Evolutionary conservation across 192 early-diverging fungal genomes (phyloP).

Genomic region (Dissophora ornata): DNA sequence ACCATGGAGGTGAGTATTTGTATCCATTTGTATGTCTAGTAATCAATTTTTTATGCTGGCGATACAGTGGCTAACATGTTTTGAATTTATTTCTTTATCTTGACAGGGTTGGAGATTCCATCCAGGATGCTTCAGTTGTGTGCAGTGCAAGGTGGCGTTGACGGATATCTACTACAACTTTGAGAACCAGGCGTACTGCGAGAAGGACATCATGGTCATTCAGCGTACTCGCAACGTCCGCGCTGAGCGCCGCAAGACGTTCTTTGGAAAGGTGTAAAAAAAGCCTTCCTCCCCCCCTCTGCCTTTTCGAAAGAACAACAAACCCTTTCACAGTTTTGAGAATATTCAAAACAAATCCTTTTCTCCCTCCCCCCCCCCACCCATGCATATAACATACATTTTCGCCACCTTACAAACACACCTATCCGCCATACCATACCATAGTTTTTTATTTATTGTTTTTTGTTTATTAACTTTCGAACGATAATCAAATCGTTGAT

Average conservation of each 20-base stretch:
- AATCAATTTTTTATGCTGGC: neutral
- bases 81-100: neutral
- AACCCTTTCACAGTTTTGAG: no score
- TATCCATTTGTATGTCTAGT: neutral
- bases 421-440: no score
- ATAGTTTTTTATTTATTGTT: no score
- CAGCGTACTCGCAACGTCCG: constrained; percentile 68
- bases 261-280: constrained; percentile 62
- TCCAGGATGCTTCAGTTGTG: constrained; percentile 86
- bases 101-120: constrained; percentile 79
- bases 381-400: neutral
- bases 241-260: constrained; percentile 69
- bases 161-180: constrained; percentile 79
- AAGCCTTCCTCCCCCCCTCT: no score
- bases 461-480: no score
- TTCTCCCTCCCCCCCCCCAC: neutral
- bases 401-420: no score
- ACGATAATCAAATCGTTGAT: no score
- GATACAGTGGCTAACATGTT: neutral
- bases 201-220: constrained; percentile 74
- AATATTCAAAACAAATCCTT: neutral
- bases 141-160: constrained; percentile 67
- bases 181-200: constrained; percentile 76
- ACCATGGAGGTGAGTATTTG: constrained; percentile 69
- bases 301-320: no score